phyloP scores from a whole-genome alignment of 345 rosid genomes.

The Linum tenue region DNA sequence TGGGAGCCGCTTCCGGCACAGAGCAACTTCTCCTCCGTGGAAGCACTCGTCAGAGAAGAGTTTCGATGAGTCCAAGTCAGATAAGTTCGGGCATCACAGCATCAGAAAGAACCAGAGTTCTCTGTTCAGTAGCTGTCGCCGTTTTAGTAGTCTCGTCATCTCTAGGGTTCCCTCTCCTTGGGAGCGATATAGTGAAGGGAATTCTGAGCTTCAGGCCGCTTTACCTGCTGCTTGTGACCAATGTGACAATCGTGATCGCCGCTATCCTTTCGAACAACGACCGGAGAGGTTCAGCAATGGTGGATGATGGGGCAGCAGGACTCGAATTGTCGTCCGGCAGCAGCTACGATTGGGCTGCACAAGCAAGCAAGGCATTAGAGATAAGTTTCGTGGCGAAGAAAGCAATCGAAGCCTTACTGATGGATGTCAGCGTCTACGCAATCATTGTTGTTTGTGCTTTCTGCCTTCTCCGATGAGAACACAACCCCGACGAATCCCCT shows the following conservation, averaged over 20 bases:
- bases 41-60: not conserved
- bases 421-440: slow-evolving; percentile 63
- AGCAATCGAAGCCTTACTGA: slow-evolving; percentile 50
- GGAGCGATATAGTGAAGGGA: slow-evolving; percentile 25
- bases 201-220: slow-evolving; percentile 58
- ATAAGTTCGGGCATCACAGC: slow-evolving; percentile 50
- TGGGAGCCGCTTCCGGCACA: slow-evolving; percentile 13
- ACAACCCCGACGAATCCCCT: too few relatives aligned
- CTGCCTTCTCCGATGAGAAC: slow-evolving; percentile 15
- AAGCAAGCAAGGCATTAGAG: slow-evolving; percentile 60
- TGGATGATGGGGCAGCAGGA: not conserved
- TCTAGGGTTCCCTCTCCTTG: slow-evolving; percentile 44
- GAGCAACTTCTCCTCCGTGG: slow-evolving; percentile 16
- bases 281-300: slow-evolving; percentile 18
- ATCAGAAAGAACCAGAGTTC: slow-evolving; percentile 37
- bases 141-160: slow-evolving; percentile 44
- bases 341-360: slow-evolving; percentile 41
- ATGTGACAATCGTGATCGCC: slow-evolving; percentile 43
- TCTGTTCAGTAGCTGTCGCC: slow-evolving; percentile 39
- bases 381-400: slow-evolving; percentile 44
- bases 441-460: slow-evolving; percentile 49
- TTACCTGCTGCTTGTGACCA: slow-evolving; percentile 50
- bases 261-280: slow-evolving; percentile 26
- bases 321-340: slow-evolving; percentile 14
- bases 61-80: slow-evolving; percentile 32